Evolutionary conservation across 2,329 filamentous ascomycete genomes (phyloP).

Genomic region (Talaromyces islandicus): DNA sequence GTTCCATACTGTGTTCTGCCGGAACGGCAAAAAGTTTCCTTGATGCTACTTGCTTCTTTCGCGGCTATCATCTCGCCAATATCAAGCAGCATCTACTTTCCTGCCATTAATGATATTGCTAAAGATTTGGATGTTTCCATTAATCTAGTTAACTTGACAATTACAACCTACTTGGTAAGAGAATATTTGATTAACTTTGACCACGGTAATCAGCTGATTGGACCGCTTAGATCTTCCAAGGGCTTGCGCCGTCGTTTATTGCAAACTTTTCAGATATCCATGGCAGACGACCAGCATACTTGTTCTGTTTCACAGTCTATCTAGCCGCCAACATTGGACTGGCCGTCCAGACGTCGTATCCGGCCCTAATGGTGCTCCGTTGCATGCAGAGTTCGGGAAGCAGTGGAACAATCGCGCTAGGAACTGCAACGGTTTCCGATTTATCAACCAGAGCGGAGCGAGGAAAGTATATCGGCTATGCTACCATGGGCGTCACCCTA

Average conservation of each 20-base stretch:
- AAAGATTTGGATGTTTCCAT: slow-evolving; percentile 33
- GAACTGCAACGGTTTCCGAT: slow-evolving; percentile 33
- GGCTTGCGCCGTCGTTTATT: slow-evolving; percentile 47
- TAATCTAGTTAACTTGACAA: slow-evolving; percentile 35
- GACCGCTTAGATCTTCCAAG: slow-evolving; percentile 42
- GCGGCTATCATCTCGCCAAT: slow-evolving; percentile 5
- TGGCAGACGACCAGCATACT: slow-evolving; percentile 46
- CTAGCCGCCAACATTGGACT: slow-evolving; percentile 34
- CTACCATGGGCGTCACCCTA: slow-evolving; percentile 23
- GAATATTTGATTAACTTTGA: background rate
- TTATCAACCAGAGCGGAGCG: slow-evolving; percentile 31
- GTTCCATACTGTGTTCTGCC: slow-evolving; percentile 3
- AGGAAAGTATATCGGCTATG: slow-evolving; percentile 37
- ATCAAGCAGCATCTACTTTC: slow-evolving; percentile 36
- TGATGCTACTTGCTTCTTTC: slow-evolving; percentile 5
- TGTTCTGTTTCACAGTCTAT: slow-evolving; percentile 45
- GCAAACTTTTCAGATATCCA: slow-evolving; percentile 46
- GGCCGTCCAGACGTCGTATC: slow-evolving; percentile 27
- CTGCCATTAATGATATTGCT: slow-evolving; percentile 37
- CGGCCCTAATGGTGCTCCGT: slow-evolving; percentile 29
- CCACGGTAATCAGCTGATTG: background rate
- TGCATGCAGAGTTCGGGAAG: slow-evolving; percentile 32
- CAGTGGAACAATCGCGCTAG: slow-evolving; percentile 35
- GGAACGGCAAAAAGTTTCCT: slow-evolving; percentile 1
- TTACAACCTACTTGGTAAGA: slow-evolving; percentile 36